phyloP scores from a whole-genome alignment of 2,329 filamentous ascomycete genomes.

The Penicillium hesseltinei region DNA sequence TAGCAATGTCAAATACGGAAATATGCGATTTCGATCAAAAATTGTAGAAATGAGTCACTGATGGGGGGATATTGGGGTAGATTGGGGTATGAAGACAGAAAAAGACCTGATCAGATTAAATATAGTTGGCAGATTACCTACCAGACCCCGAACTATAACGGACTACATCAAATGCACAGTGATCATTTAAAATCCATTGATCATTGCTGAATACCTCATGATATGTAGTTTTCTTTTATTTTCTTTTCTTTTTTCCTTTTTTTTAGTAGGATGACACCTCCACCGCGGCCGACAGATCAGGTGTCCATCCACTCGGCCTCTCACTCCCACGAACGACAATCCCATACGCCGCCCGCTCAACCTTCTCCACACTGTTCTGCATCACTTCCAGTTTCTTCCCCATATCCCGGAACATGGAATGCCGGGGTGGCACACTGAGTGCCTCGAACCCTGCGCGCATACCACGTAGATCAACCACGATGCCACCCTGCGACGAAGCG shows the following conservation, averaged over 20 bases:
- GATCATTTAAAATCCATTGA: neutral
- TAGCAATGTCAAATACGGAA: constrained; percentile 2
- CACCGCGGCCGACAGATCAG: constrained; percentile 60
- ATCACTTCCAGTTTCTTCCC: constrained; percentile 82
- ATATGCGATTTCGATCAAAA: neutral
- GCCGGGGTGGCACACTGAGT: constrained; percentile 57
- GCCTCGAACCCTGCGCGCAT: constrained; percentile 75
- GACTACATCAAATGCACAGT: neutral
- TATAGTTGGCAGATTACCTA: neutral
- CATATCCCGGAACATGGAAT: constrained; percentile 61
- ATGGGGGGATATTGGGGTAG: neutral
- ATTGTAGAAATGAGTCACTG: neutral
- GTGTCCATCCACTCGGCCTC: constrained; percentile 86
- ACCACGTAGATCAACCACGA: constrained; percentile 77
- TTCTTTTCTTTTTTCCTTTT: too few species aligned
- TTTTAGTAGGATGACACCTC: constrained; percentile 41
- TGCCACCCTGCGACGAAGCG: constrained; percentile 53
- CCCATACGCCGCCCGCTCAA: constrained; percentile 86
- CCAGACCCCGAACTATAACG: neutral
- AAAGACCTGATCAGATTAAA: neutral
- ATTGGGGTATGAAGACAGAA: neutral
- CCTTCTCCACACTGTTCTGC: constrained; percentile 86
- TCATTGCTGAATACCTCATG: neutral
- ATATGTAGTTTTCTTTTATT: neutral
- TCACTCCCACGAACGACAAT: constrained; percentile 84